Conservation (phyloP, 805 yeast genomes). For the Monosporozyma siamensis region DNA sequence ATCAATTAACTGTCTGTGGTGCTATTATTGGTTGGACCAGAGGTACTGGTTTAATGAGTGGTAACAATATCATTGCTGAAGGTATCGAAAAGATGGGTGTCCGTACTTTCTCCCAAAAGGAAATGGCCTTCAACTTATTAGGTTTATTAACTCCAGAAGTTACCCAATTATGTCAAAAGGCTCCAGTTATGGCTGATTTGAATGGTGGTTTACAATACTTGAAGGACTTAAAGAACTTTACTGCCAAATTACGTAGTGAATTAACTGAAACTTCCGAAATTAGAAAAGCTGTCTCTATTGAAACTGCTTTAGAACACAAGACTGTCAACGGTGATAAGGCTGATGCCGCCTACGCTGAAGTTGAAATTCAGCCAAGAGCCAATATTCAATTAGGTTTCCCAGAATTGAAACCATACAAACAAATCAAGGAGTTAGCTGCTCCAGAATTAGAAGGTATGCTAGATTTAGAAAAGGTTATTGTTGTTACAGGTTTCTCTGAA, state of each 20-base stretch:
- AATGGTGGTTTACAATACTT: constrained; percentile 97
- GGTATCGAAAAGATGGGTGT: constrained; percentile 94
- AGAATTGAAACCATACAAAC: constrained; percentile 63
- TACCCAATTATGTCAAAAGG: constrained; percentile 77
- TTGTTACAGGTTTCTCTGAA: constrained; percentile 96
- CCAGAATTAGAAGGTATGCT: constrained; percentile 82
- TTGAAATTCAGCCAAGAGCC: constrained; percentile 82
- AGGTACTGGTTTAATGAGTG: constrained; percentile 99
- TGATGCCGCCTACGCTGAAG: constrained; percentile 74
- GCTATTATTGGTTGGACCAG: constrained; percentile 99
- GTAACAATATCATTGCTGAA: constrained; percentile 93
- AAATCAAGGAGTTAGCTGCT: constrained; percentile 52
- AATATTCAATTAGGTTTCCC: constrained; percentile 95
- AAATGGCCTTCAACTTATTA: constrained; percentile 96
- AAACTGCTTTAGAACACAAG: constrained; percentile 74
- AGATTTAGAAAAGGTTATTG: constrained; percentile 85
- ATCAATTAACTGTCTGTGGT: constrained; percentile 93
- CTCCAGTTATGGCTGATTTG: constrained; percentile 95
- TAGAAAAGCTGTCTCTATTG: constrained; percentile 91
- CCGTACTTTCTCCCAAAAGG: constrained; percentile 96
- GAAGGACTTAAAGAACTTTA: constrained; percentile 82
- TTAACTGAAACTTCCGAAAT: constrained; percentile 75
- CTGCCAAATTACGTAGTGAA: constrained; percentile 65
- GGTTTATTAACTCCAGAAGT: constrained; percentile 88
- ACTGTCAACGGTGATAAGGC: constrained; percentile 82